Conservation (phyloP, 129 eudicot genomes). For the Scalesia atractyloides region DNA sequence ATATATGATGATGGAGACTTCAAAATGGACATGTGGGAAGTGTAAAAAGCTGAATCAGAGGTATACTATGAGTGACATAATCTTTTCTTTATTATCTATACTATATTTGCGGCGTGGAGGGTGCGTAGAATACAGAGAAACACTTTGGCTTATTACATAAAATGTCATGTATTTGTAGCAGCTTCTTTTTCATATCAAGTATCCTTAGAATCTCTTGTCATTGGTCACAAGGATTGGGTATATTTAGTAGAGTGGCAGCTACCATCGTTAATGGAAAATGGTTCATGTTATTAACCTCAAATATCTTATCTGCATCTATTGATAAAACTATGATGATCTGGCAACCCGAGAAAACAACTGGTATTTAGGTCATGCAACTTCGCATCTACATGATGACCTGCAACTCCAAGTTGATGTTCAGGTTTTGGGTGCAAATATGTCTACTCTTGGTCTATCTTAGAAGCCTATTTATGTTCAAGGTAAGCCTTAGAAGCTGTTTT, state of each 20-base stretch:
- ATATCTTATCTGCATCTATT: conserved; percentile 95
- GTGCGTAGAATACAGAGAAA: too few species aligned
- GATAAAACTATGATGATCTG: conserved; percentile 99
- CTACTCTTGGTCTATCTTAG: conserved; percentile 97
- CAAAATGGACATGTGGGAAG: too few species aligned
- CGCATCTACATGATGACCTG: conserved; percentile 49
- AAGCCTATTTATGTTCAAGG: conserved; percentile 89
- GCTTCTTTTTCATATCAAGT: conserved; percentile 79
- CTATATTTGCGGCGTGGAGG: too few species aligned
- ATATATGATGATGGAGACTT: too few species aligned
- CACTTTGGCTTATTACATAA: conserved; percentile 80
- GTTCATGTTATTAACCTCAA: conserved; percentile 63
- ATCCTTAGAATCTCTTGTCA: conserved; percentile 84
- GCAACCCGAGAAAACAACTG: conserved; percentile 90
- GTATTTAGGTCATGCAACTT: conserved; percentile 87
- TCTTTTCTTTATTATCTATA: too few species aligned
- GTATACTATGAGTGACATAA: too few species aligned
- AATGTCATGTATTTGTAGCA: conserved; percentile 74
- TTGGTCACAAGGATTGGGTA: conserved; percentile 98
- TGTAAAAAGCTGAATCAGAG: too few species aligned
- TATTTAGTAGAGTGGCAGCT: conserved; percentile 99
- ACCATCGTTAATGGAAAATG: conserved; percentile 51
- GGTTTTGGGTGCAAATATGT: conserved; percentile 96
- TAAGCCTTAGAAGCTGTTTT: conserved; percentile 25
- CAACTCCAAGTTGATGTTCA: conserved; percentile 56